Evolutionary conservation across 495 filamentous ascomycete genomes (phyloP).

Genomic region (Penicillium pulvis): DNA sequence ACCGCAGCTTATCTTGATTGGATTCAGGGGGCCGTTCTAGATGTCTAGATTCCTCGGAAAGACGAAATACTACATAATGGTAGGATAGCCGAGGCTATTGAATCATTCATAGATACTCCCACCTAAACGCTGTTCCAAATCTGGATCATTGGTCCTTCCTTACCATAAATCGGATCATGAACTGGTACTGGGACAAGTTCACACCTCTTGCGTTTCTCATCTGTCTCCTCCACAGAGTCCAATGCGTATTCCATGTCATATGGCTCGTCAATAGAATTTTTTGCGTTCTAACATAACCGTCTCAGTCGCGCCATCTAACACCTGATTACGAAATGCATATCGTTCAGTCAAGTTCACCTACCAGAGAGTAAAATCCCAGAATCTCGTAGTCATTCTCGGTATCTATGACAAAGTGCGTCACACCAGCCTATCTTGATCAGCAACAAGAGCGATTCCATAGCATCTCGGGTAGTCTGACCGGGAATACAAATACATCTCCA

Average conservation of each 20-base stretch:
- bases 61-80: no score
- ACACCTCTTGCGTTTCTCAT: constrained; percentile 3
- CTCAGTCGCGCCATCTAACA: no score
- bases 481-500: neutral
- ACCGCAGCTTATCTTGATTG: no score
- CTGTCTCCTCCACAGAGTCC: constrained; percentile 7
- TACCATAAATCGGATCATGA: no score
- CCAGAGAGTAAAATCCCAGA: neutral
- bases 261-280: constrained; percentile 10
- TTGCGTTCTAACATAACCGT: neutral
- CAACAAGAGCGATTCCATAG: neutral
- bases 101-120: no score
- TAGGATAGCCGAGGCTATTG: no score
- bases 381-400: neutral
- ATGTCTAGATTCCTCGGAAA: no score
- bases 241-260: constrained; percentile 10
- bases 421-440: neutral
- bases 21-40: no score
- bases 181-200: constrained; percentile 8
- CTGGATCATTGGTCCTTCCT: neutral
- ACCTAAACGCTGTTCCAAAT: neutral
- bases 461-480: neutral
- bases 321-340: no score
- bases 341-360: neutral
- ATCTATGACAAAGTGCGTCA: neutral